Base-by-base conservation (phyloP, 805 yeast genomes). In the Ogataea trehaloabstinens region DNA sequence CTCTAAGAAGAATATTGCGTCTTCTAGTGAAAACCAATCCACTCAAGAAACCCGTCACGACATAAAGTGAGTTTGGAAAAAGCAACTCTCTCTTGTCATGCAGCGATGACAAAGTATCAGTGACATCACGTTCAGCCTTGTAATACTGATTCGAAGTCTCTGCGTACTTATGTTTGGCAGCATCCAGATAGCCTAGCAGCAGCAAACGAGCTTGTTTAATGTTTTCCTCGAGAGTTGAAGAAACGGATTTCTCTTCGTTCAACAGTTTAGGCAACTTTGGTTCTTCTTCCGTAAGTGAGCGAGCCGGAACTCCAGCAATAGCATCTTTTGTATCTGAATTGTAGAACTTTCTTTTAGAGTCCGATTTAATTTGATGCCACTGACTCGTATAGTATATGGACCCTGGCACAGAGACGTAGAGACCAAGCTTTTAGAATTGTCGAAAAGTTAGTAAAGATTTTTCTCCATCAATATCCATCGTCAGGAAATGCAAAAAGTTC, bases 1-100 rank as follows among this genome's bases (percentile, higher is more conserved):
- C 67, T 52, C 80, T 77, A 10, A 83, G 54, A 2, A 80, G 37
- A 17, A 80, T 48, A 40, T 78, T 78, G 41, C 84, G 71, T 51
- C 81, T 78, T 53, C 95, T 83, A 2, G 93, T 77, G 35, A 80
- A 51, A 37, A 87, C 80, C 32, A 83, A 74, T 27, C 95, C 95
- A 6, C 87, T 65, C 38, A 88, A 68, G 2, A 78, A 72, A 11
- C 87, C 89, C 20, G 86, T 74, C 7, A 78, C 56, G 28, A 88
- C 70, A 57, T 85, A 88, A 21, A 85, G 61, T 3, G 80, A 63
- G 46, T 82, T 83, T 11, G 95, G 93, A 35, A 84, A 68, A 35
- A 86, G 61, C 34, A 78, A 85, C 64, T 88, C 95, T 29, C 70
- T 62, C 49, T 67, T 76, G 44, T 75, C 70, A 58, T 82, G 88